A percentile compares a stretch with the other conserved stretches of the same genome.
Evolutionary conservation across 2,329 filamentous ascomycete species (phyloP).

Genomic region (Colletotrichum ledebouriae): DNA sequence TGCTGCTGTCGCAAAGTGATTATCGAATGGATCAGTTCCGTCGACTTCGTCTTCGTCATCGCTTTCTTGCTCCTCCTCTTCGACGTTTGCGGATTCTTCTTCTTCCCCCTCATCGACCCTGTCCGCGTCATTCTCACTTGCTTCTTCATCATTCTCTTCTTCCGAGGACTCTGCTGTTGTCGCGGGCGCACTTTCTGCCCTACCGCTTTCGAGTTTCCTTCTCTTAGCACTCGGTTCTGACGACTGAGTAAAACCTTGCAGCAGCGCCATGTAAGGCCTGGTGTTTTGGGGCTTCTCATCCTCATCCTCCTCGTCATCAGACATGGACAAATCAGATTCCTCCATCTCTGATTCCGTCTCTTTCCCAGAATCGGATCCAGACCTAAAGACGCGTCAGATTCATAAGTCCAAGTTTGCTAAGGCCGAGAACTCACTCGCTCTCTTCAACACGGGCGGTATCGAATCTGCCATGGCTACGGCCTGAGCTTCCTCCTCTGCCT

Average conservation of each 20-base stretch:
- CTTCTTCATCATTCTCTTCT: slow-evolving; percentile 42
- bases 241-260: slow-evolving; percentile 68
- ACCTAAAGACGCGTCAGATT: slow-evolving; percentile 10
- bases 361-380: slow-evolving; percentile 48
- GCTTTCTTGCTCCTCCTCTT: slow-evolving; percentile 44
- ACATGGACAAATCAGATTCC: slow-evolving; percentile 54
- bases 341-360: slow-evolving; percentile 52
- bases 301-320: slow-evolving; percentile 61
- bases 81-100: slow-evolving; percentile 43
- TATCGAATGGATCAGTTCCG: slow-evolving; percentile 79
- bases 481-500: slow-evolving; percentile 56
- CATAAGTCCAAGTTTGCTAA: too few relatives aligned
- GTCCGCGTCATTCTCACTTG: slow-evolving; percentile 49
- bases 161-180: slow-evolving; percentile 40
- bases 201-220: slow-evolving; percentile 65
- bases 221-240: slow-evolving; percentile 65
- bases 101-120: slow-evolving; percentile 42
- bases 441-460: slow-evolving; percentile 59
- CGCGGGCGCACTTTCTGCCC: slow-evolving; percentile 43
- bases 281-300: slow-evolving; percentile 53
- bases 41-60: slow-evolving; percentile 56
- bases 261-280: slow-evolving; percentile 68
- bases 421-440: slow-evolving; percentile 51
- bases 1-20: slow-evolving; percentile 80
- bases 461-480: slow-evolving; percentile 44